These are phyloP conservation scores for Metschnikowia similis DNA, from an alignment of 805 yeast species.

Conservation along the genomic window DNA sequence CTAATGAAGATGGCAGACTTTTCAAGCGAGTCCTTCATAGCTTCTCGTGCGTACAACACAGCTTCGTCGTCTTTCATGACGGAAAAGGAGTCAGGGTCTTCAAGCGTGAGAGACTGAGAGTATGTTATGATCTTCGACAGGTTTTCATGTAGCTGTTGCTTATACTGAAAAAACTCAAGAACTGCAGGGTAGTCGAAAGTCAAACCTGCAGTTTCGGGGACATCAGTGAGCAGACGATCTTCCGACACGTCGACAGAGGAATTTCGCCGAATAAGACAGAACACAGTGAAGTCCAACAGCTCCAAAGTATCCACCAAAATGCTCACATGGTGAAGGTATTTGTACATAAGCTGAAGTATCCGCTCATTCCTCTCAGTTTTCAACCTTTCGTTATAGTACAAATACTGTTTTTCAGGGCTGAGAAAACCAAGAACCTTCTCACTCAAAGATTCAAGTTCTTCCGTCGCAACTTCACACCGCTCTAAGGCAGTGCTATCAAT, in stretches of 20 bases:
- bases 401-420: constrained; percentile 31
- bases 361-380: constrained; percentile 47
- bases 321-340: constrained; percentile 46
- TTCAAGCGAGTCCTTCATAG: constrained; percentile 41
- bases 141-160: constrained; percentile 66
- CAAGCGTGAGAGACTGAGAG: constrained; percentile 63
- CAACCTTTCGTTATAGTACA: constrained; percentile 31
- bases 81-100: constrained; percentile 71
- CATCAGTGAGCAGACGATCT: constrained; percentile 2
- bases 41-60: constrained; percentile 36
- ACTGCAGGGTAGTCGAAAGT: constrained; percentile 48
- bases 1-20: constrained; percentile 47
- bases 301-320: constrained; percentile 51
- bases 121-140: constrained; percentile 58
- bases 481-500: constrained; percentile 48
- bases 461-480: constrained; percentile 30
- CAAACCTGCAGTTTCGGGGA: constrained; percentile 16
- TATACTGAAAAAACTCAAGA: constrained; percentile 69
- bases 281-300: constrained; percentile 58
- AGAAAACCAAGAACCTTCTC: constrained; percentile 41
- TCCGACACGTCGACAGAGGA: constrained; percentile 11
- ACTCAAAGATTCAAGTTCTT: constrained; percentile 36
- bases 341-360: constrained; percentile 50
- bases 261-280: constrained; percentile 38
- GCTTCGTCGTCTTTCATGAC: constrained; percentile 56